phyloP scores from a whole-genome alignment of 1,284 basidiomycete genomes.

The Blastosporella zonata region DNA sequence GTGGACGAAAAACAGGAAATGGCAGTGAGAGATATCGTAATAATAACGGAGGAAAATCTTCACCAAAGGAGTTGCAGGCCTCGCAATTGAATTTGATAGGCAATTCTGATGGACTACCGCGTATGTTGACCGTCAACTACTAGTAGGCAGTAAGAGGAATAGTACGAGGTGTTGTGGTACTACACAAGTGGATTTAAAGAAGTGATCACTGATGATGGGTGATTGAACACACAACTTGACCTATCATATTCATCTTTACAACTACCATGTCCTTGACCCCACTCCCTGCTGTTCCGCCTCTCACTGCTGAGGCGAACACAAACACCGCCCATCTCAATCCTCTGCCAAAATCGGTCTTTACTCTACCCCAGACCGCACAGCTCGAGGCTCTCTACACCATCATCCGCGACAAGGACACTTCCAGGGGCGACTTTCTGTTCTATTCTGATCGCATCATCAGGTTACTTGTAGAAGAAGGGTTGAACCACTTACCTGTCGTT shows the following conservation, averaged over 20 bases:
- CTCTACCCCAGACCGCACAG: slow-evolving; percentile 84
- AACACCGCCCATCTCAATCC: slow-evolving; percentile 32
- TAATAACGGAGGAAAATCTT: too few relatives aligned
- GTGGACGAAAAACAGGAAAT: too few relatives aligned
- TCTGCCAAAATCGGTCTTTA: slow-evolving; percentile 80
- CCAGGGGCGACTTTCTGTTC: slow-evolving; percentile 94
- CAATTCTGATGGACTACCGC: too few relatives aligned
- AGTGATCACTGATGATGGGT: too few relatives aligned
- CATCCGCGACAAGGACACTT: slow-evolving; percentile 85
- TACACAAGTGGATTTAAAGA: too few relatives aligned
- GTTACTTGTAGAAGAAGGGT: slow-evolving; percentile 78
- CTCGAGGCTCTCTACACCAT: slow-evolving; percentile 96
- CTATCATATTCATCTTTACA: neutral
- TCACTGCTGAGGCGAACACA: slow-evolving; percentile 24
- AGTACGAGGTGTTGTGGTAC: too few relatives aligned
- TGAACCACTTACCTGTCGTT: slow-evolving; percentile 93
- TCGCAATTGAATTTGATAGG: too few relatives aligned
- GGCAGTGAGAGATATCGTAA: too few relatives aligned
- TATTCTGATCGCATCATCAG: slow-evolving; percentile 85
- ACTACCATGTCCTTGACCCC: slow-evolving; percentile 17
- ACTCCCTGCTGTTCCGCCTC: slow-evolving; percentile 22
- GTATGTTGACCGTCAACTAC: too few relatives aligned
- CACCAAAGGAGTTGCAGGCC: too few relatives aligned
- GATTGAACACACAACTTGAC: too few relatives aligned
- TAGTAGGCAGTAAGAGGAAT: too few relatives aligned